Evolutionary conservation across 1,284 basidiomycete species (phyloP), one percentile per base, ranked within the genome.

Genomic region (Veloboletus limbatus): DNA sequence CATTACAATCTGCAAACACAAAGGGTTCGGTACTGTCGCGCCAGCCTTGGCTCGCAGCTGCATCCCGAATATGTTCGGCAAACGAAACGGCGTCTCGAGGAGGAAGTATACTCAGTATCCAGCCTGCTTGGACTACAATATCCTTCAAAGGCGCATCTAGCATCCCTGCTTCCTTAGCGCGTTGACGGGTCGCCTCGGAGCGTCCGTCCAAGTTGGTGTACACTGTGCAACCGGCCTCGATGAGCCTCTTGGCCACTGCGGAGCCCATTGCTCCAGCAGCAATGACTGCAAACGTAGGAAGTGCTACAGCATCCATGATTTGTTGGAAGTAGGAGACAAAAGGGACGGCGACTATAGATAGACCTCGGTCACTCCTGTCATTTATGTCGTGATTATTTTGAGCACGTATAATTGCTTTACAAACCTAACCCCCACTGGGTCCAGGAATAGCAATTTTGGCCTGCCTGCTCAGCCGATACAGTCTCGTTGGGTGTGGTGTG

Each of bases 1-100:
- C 78, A 49, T 83, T 82, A 56, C 78, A 81, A 57, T 82, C 80
- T n/a, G 68, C 78, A 56, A 77, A 82, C 22, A 73, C 54, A 6
- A 69, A 52, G 20, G 53, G 50, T 20, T 47, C 21, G 42, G 36
- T 49, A 37, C 36, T 32, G 24, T 18, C 40, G 32, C 52, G 47
- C 28, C 46, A 48, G 1, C 41, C 30, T 42, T 46, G 48, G 31
- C 52, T 39, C 30, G 44, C 25, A 32, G 41, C 37, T 17, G 53
- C 52, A 26, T 65, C 69, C 26, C 69, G 58, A 49, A 77, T 69
- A 31, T 60, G 64, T 55, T 72, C 58, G 2, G 80, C 79, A 48
- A 83, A 71, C 9, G 69, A 58, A 40, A 70, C 53, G 3, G 80
- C 80, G 13, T 77, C 73, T 51, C 71, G 72, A 7, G 80, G 81